Base-by-base conservation (phyloP, 192 early-diverging fungal genomes). In the Dissophora ornata region DNA sequence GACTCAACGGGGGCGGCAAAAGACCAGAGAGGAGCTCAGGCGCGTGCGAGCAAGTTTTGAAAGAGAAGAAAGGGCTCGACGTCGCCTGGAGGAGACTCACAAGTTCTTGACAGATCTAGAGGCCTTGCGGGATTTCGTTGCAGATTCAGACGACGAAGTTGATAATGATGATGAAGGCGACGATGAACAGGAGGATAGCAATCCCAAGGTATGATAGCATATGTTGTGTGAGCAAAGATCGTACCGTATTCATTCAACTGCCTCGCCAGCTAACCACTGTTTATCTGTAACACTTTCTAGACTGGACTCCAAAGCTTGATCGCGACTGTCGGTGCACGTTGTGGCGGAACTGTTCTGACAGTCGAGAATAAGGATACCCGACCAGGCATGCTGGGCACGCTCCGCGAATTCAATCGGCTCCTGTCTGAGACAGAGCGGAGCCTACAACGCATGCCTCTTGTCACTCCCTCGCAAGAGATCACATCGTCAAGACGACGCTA, bases 91-190 rank as follows among this genome's bases (percentile, higher is more conserved):
- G 52, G 71, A 67, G 26, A 77, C 64, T 2, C 71, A 77, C 22
- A 54, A 48, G 9, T 77, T 77, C 59, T 55, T 77, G 57, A 67
- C 71, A 12, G 71, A 77, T 36, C 30, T 77, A 41, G 71, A 77
- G 36, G 44, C 71, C 3, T 38, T 77, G 19, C 63, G 71, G 32
- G 71, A 77, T 29, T 40, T 67, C 25, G 64, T 66, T 13, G 64
- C 18, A 26, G 64, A 46, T 0, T 54, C 45, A 3, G 64, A 67
- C 15, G 56, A 45, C 8, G 70, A 74, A 8, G 56, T 19, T 4
- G 46, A 47, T 21, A 47, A 60, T 24, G 50, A 33, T 22, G 56
- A 60, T 22, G 50, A 45, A 16, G 45, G 32, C 45, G 13, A 50
- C 38, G 32, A 22, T 45, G 21, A 30, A 26, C 24, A 57, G 13